Evolutionary conservation across 148 eudicot genomes (phyloP).

Genomic region (Persicaria tinctoria): DNA sequence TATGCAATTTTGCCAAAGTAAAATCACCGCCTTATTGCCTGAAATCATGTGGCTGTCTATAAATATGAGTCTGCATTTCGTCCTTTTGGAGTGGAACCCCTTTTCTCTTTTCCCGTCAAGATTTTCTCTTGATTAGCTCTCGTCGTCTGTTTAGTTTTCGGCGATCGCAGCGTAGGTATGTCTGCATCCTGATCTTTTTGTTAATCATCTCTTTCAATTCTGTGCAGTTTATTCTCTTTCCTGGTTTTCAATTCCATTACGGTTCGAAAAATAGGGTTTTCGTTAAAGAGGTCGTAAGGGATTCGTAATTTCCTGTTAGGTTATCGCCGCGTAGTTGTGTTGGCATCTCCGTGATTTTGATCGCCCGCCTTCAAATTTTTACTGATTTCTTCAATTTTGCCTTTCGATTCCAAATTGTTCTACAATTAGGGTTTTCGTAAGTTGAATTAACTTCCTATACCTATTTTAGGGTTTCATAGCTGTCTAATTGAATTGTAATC

Average conservation of each 20-base stretch:
- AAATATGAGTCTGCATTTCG: background rate
- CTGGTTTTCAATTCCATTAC: background rate
- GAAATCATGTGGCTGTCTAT: no score
- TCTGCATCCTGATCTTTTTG: no score
- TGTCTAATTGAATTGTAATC: background rate
- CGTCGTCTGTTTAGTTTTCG: background rate
- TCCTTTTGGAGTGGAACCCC: background rate
- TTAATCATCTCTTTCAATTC: background rate
- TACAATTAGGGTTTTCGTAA: background rate
- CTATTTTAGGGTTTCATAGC: background rate
- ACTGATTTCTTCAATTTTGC: background rate
- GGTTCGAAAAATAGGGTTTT: background rate
- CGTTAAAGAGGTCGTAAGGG: background rate
- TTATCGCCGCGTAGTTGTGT: background rate
- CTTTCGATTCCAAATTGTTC: background rate
- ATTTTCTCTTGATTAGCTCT: background rate
- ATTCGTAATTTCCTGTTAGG: background rate
- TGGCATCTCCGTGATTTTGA: background rate
- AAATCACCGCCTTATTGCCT: no score
- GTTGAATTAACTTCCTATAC: background rate
- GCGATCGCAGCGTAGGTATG: background rate
- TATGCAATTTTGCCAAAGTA: no score
- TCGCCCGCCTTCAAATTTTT: background rate
- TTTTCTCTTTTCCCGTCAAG: background rate
- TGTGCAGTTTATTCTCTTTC: background rate